Evolutionary conservation across 768 basidiomycete species (phyloP).

Genomic region (Lactarius evosmus): DNA sequence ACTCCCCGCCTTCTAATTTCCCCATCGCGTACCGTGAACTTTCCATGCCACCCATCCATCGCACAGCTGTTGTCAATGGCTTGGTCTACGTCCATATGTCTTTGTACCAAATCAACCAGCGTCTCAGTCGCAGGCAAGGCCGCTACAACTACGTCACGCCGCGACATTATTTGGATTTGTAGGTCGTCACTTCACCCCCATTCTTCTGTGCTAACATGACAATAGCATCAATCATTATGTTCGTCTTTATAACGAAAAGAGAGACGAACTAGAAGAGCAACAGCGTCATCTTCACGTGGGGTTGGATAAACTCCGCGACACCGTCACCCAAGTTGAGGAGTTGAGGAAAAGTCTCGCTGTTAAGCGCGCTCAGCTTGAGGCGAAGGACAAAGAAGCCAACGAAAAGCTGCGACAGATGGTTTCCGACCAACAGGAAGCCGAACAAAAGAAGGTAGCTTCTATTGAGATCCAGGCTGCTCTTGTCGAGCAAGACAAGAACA

Average conservation of each 20-base stretch:
- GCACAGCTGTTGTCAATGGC: constrained; percentile 89
- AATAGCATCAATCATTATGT: constrained; percentile 95
- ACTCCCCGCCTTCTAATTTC: constrained; percentile 77
- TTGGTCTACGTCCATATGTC: constrained; percentile 90
- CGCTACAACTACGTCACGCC: constrained; percentile 96
- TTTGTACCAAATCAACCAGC: constrained; percentile 83
- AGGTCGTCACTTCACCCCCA: constrained; percentile 38
- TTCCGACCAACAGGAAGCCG: constrained; percentile 96
- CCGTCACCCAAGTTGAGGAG: constrained; percentile 95
- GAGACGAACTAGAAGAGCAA: constrained; percentile 96
- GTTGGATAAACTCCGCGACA: constrained; percentile 92
- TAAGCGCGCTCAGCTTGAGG: constrained; percentile 88
- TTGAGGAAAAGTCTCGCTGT: constrained; percentile 91
- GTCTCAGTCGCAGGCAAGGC: constrained; percentile 89
- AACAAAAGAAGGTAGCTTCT: constrained; percentile 95
- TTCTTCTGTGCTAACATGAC: constrained; percentile 6
- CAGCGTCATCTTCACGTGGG: constrained; percentile 98
- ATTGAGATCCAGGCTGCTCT: constrained; percentile 94
- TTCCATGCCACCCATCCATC: constrained; percentile 82
- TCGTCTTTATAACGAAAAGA: constrained; percentile 90
- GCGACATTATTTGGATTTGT: constrained; percentile 98
- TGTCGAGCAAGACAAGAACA: constrained; percentile 85
- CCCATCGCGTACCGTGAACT: constrained; percentile 86
- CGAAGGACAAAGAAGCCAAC: constrained; percentile 94
- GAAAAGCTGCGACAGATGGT: constrained; percentile 98